A percentile compares a stretch with the other conserved stretches of the same genome.
These are phyloP conservation scores for Albophoma yamanashiensis DNA, from an alignment of 2,329 filamentous ascomycete genomes.

Conservation along the genomic window DNA sequence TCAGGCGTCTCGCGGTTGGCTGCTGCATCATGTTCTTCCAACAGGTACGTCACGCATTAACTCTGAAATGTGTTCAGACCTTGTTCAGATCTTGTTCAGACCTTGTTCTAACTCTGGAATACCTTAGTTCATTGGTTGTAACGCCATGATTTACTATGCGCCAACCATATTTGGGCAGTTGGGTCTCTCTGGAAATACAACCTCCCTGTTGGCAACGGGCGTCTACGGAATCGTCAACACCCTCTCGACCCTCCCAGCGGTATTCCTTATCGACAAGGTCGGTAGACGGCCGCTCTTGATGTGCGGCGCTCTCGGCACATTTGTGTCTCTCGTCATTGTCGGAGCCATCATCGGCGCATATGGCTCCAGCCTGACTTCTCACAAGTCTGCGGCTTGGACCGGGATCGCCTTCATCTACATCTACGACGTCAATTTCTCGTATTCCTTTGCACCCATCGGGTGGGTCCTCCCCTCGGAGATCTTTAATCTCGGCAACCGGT, in stretches of 20 bases:
- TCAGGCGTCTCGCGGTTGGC: slow-evolving; percentile 39
- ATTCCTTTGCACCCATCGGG: slow-evolving; percentile 52
- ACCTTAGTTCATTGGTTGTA: slow-evolving; percentile 33
- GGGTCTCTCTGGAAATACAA: slow-evolving; percentile 29
- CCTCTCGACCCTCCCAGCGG: slow-evolving; percentile 27
- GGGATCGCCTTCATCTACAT: slow-evolving; percentile 57
- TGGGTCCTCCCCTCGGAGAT: slow-evolving; percentile 58
- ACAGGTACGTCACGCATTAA: slow-evolving; percentile 32
- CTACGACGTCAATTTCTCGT: slow-evolving; percentile 50
- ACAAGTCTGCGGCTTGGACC: slow-evolving; percentile 33
- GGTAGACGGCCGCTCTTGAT: slow-evolving; percentile 56
- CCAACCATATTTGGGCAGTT: slow-evolving; percentile 33
- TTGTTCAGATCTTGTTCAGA: neutral
- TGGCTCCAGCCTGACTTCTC: slow-evolving; percentile 16
- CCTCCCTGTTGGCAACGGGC: slow-evolving; percentile 42
- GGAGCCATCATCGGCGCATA: slow-evolving; percentile 37
- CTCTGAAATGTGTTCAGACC: too few relatives aligned
- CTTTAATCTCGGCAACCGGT: slow-evolving; percentile 44
- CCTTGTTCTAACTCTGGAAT: neutral
- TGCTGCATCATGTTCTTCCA: slow-evolving; percentile 46
- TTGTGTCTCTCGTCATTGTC: slow-evolving; percentile 43
- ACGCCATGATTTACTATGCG: slow-evolving; percentile 37
- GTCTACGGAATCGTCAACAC: slow-evolving; percentile 47
- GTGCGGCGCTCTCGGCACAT: slow-evolving; percentile 52
- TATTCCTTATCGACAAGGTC: slow-evolving; percentile 41